These are phyloP conservation scores for Botryotinia globosa DNA, from an alignment of 2,329 filamentous ascomycete species.

Conservation along the genomic window DNA sequence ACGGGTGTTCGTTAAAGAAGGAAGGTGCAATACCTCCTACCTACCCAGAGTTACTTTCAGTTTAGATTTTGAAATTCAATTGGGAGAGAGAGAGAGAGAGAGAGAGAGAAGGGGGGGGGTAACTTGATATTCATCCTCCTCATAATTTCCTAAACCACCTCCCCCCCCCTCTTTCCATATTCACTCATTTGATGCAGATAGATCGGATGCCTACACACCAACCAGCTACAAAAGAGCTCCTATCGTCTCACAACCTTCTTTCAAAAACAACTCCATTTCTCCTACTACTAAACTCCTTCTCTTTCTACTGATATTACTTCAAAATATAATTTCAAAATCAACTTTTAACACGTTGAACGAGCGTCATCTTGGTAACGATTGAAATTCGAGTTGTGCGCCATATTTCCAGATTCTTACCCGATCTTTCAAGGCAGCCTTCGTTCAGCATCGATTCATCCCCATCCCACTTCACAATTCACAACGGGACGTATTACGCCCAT, in stretches of 20 bases:
- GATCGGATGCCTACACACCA: background rate
- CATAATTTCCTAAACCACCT: background rate
- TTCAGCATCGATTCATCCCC: background rate
- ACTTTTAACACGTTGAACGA: background rate
- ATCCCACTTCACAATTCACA: background rate
- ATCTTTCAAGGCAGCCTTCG: background rate
- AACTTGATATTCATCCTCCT: background rate
- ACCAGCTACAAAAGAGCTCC: background rate
- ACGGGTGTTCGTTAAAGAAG: background rate
- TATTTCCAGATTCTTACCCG: background rate
- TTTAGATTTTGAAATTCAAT: background rate
- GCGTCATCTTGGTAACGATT: background rate
- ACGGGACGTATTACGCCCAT: background rate
- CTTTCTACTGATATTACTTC: background rate
- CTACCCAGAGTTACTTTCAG: background rate
- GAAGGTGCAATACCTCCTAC: background rate
- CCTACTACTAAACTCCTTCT: background rate
- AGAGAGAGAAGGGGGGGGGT: too few species aligned
- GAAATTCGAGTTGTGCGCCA: background rate
- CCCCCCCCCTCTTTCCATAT: background rate
- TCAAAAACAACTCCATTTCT: background rate
- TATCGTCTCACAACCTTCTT: background rate
- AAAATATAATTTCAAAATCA: background rate
- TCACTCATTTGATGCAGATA: background rate
- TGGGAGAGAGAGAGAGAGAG: too few species aligned